Evolutionary conservation across 2,329 filamentous ascomycete genomes (phyloP), one percentile per base, ranked within the genome.

Genomic region (Samsoniella hepiali): DNA sequence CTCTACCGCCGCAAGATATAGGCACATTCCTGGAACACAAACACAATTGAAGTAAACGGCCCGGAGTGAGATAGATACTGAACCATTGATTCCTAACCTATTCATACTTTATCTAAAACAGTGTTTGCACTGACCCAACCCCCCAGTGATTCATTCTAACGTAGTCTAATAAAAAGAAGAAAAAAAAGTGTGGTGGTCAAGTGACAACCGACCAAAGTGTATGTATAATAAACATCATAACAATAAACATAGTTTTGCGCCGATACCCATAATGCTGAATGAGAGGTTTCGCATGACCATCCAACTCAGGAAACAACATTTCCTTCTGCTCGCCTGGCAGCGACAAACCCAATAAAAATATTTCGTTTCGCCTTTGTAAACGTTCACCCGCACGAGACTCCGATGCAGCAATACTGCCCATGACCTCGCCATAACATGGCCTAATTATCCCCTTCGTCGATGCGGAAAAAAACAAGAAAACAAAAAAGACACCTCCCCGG

Each of bases 231-330:
- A 62, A 10, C 13, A n/a, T 56, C 53, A 57, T 50, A 40, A 38
- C 51, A 57, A 62, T 56, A 62, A 47, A 62, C 32, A 38, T 50
- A 40, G 34, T 62, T 55, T 62, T 62, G 60, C 60, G 60, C 60
- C 60, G 44, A 57, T 57, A 49, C 44, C 60, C 60, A 42, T 62
- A 44, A 62, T 62, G 60, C 60, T 56, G 60, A 62, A 56, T 57
- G 60, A 55, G 5, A 57, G 31, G 47, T 40, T 55, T 50, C 42
- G 42, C 40, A 45, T 42, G 34, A 50, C 60, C 60, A 62, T 62
- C 60, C 22, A 57, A 62, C 42, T 42, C 58, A 31, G 10, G 36
- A 47, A 50, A 38, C 22, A 4, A 56, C n/a, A n/a, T 44, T 10
- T 42, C 10, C n/a, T 47, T 31, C 50, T 42, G 27, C 32, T 62